Evolutionary conservation across 1,139 yeast genomes (phyloP).

Genomic region (Kodamaea anthophila): DNA sequence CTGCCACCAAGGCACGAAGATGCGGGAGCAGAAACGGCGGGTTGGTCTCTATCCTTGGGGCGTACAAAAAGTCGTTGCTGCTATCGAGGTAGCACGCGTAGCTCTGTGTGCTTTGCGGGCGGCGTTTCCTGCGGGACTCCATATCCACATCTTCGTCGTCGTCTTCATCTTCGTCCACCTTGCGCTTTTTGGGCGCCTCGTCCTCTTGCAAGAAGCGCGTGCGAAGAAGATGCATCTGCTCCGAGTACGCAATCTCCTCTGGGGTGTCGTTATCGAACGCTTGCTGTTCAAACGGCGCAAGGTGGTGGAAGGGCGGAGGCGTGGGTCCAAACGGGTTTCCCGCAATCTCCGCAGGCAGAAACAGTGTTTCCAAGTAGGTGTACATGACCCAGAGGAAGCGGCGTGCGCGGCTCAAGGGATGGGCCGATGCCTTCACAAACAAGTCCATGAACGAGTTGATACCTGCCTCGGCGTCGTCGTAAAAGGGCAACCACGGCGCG

Average conservation of each 20-base stretch:
- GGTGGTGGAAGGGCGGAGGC: constrained; percentile 44
- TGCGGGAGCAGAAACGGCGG: neutral
- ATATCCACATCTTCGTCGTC: constrained; percentile 6
- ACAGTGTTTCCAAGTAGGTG: constrained; percentile 69
- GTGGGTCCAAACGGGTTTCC: constrained; percentile 61
- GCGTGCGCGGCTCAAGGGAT: constrained; percentile 60
- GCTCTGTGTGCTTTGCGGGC: too few relatives aligned
- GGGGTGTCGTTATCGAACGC: constrained; percentile 64
- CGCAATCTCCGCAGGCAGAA: constrained; percentile 46
- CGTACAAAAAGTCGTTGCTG: neutral
- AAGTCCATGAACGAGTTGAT: constrained; percentile 53
- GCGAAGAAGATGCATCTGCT: constrained; percentile 60
- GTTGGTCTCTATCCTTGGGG: neutral
- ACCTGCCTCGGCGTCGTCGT: constrained; percentile 7
- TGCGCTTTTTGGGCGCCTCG: constrained; percentile 30
- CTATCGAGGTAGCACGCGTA: constrained; percentile 1
- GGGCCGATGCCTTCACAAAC: constrained; percentile 47
- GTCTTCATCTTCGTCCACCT: constrained; percentile 18
- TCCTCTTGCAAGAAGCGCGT: constrained; percentile 48
- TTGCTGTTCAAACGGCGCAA: constrained; percentile 32
- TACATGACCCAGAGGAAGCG: constrained; percentile 82
- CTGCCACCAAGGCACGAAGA: neutral
- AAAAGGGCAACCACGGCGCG: constrained; percentile 39
- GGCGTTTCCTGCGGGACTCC: constrained; percentile 5
- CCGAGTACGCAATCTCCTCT: constrained; percentile 66